Conservation (phyloP, 1,284 basidiomycete genomes). For the Leccinum subfulvum region DNA sequence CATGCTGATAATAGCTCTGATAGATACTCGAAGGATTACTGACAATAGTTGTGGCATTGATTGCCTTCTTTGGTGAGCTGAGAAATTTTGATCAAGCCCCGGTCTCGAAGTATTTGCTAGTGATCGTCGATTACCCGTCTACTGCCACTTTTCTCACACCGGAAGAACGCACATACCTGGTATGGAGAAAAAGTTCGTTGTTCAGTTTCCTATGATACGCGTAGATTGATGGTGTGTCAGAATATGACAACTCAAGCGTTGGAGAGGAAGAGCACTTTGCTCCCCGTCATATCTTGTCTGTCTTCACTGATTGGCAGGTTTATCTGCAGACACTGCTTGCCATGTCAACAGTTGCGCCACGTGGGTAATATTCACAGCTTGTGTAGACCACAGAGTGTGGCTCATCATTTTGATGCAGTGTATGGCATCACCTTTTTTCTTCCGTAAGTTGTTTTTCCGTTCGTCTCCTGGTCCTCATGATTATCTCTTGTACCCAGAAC, state of each 20-base stretch:
- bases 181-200: constrained; percentile 55
- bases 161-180: constrained; percentile 45
- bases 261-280: constrained; percentile 47
- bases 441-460: constrained; percentile 44
- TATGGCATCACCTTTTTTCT: constrained; percentile 65
- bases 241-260: constrained; percentile 61
- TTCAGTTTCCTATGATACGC: not conserved
- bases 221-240: constrained; percentile 11
- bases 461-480: not conserved
- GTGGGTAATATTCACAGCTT: constrained; percentile 38
- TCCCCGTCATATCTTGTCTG: constrained; percentile 47
- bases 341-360: constrained; percentile 55
- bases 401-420: constrained; percentile 29
- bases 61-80: constrained; percentile 31
- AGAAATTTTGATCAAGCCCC: not conserved
- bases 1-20: not conserved
- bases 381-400: not conserved
- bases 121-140: constrained; percentile 49
- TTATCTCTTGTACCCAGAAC: constrained; percentile 39
- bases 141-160: constrained; percentile 48
- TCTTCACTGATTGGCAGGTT: constrained; percentile 66
- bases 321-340: constrained; percentile 42
- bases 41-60: constrained; percentile 34
- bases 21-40: constrained; percentile 45
- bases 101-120: constrained; percentile 22